phyloP scores from a whole-genome alignment of 208 protist species.

The Wallacemonas rigidus region DNA sequence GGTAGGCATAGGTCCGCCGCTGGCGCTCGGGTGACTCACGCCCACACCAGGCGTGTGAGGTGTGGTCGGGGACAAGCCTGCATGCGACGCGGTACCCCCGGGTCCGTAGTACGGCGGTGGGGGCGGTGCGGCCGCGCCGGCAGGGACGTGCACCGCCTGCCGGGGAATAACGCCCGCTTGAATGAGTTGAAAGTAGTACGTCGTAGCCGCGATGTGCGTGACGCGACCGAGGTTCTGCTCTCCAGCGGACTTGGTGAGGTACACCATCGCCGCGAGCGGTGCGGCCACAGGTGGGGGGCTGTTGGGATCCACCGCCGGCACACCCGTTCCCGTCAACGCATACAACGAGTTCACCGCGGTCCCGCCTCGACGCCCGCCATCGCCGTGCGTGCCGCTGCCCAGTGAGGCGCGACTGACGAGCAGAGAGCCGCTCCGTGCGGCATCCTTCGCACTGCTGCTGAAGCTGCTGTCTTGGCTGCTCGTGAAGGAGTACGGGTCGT shows the following conservation, averaged over 20 bases:
- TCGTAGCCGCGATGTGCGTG: slow-evolving; percentile 76
- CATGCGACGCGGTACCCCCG: neutral
- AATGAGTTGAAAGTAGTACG: slow-evolving; percentile 81
- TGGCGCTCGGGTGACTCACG: no score
- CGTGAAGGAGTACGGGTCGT: slow-evolving; percentile 42
- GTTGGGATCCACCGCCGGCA: neutral
- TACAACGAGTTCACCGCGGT: neutral
- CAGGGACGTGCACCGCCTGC: slow-evolving; percentile 6
- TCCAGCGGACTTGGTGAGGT: slow-evolving; percentile 83
- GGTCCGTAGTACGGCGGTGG: slow-evolving; percentile 21
- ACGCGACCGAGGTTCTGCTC: slow-evolving; percentile 86
- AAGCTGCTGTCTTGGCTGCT: slow-evolving; percentile 16
- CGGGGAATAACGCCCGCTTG: slow-evolving; percentile 66
- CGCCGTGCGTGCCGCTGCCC: slow-evolving; percentile 10
- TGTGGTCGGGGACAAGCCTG: no score
- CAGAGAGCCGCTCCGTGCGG: slow-evolving; percentile 20
- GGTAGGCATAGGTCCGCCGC: neutral
- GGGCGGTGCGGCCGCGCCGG: slow-evolving; percentile 8
- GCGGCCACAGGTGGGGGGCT: slow-evolving; percentile 65
- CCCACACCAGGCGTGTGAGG: no score
- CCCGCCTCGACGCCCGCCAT: neutral
- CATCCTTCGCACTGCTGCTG: slow-evolving; percentile 11
- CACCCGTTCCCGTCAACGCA: slow-evolving; percentile 1
- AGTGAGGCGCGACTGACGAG: slow-evolving; percentile 20
- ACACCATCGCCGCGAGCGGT: slow-evolving; percentile 81